phyloP scores from a whole-genome alignment of 306 rosid genomes.

The Herpetospermum pedunculosum region DNA sequence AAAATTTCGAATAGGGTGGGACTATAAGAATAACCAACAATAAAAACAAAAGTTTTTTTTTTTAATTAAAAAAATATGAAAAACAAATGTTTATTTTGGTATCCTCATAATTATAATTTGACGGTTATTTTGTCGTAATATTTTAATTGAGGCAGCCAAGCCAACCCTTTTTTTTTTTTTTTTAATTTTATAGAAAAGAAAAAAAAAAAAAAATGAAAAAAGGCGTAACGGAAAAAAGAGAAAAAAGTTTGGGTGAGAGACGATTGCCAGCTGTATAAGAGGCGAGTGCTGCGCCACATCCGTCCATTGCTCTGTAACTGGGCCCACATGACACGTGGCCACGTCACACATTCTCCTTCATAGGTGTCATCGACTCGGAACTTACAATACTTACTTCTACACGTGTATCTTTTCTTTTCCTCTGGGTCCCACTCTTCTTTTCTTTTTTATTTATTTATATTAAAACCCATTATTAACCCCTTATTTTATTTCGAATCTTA shows the following conservation, averaged over 20 bases:
- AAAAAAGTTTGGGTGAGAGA: conserved; percentile 3
- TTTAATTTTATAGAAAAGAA: neutral
- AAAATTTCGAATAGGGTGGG: too few species aligned
- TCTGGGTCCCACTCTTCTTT: neutral
- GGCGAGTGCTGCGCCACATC: conserved; percentile 8
- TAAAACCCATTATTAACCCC: neutral
- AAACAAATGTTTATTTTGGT: too few species aligned
- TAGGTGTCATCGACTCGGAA: conserved; percentile 16
- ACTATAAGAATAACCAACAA: too few species aligned
- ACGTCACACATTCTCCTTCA: conserved; percentile 2
- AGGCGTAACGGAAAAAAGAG: neutral
- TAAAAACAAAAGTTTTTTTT: too few species aligned
- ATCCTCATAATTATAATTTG: too few species aligned
- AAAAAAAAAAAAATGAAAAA: neutral
- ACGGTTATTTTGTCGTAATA: too few species aligned
- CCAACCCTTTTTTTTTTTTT: neutral
- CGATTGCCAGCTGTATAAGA: conserved; percentile 16
- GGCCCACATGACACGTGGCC: conserved; percentile 25
- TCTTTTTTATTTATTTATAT: neutral
- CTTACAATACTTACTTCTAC: neutral
- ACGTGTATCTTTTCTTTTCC: neutral
- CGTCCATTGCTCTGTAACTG: neutral
- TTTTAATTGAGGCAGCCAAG: neutral
- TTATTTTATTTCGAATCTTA: neutral
- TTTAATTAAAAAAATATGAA: too few species aligned